Evolutionary conservation across 331 rosid species (phyloP).

Genomic region (Quercus lobata): DNA sequence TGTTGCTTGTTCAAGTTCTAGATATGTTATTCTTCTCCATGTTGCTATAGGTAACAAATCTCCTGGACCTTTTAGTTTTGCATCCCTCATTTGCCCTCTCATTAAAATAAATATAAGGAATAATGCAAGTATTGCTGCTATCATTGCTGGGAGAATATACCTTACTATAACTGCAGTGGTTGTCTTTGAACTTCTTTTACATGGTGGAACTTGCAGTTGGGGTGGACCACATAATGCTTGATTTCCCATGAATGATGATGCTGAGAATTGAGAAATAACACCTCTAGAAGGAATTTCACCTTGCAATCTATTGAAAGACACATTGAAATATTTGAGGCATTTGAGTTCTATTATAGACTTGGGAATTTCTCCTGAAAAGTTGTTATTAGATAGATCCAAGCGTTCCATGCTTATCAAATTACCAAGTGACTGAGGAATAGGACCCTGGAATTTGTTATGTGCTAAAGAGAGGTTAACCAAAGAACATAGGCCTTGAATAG

Average conservation of each 20-base stretch:
- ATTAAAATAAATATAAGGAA: not conserved
- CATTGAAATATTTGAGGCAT: not conserved
- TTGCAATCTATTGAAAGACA: conserved; percentile 26
- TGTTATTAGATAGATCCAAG: not conserved
- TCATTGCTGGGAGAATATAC: not conserved
- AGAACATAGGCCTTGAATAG: too few relatives aligned
- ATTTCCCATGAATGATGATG: not conserved
- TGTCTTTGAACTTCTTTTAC: not conserved
- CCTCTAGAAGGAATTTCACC: conserved; percentile 22
- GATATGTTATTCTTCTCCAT: not conserved
- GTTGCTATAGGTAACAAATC: not conserved
- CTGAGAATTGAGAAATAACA: not conserved
- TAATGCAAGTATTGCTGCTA: not conserved
- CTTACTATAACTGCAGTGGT: not conserved
- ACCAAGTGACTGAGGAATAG: too few relatives aligned
- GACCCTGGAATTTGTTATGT: too few relatives aligned
- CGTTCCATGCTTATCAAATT: not conserved
- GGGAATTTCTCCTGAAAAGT: too few relatives aligned
- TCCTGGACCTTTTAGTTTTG: too few relatives aligned
- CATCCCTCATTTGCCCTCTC: not conserved
- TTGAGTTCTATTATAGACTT: too few relatives aligned
- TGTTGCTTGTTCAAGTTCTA: not conserved
- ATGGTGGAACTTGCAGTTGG: not conserved
- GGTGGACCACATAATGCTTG: not conserved
- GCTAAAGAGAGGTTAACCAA: too few relatives aligned